Conservation (phyloP, 768 basidiomycete genomes). For the Porphyrellus cyaneotinctus region DNA sequence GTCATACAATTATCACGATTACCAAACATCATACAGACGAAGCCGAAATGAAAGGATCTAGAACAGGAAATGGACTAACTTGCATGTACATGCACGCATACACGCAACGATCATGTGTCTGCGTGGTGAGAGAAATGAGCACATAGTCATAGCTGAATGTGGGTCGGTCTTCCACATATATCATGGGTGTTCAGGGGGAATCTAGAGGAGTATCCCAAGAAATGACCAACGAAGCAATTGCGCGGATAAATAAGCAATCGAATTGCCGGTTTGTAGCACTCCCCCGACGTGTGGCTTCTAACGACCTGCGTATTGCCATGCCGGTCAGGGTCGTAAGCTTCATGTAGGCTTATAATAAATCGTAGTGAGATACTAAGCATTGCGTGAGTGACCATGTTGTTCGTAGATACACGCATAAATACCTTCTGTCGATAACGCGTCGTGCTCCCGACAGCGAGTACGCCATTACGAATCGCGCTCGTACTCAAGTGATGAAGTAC, state of each 20-base stretch:
- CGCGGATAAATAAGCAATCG: constrained; percentile 26
- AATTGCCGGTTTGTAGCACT: constrained; percentile 7
- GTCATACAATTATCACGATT: constrained; percentile 15
- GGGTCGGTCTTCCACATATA: constrained; percentile 19
- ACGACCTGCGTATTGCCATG: constrained; percentile 22
- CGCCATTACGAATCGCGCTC: constrained; percentile 91
- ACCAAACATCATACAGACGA: constrained; percentile 16
- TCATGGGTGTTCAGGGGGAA: constrained; percentile 19
- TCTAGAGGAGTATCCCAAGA: constrained; percentile 29
- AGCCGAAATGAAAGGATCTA: constrained; percentile 10
- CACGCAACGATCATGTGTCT: constrained; percentile 6
- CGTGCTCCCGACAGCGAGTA: constrained; percentile 88
- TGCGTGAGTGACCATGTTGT: constrained; percentile 13
- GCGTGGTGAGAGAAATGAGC: constrained; percentile 6
- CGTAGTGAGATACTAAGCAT: constrained; percentile 72
- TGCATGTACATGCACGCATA: constrained; percentile 8
- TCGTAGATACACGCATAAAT: constrained; percentile 8
- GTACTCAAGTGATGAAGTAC: constrained; percentile 94
- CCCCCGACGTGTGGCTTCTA: constrained; percentile 19
- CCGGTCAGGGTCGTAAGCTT: constrained; percentile 10
- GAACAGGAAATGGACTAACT: constrained; percentile 1
- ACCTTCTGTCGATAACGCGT: constrained; percentile 92
- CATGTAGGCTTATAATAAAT: constrained; percentile 76
- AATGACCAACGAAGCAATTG: constrained; percentile 23
- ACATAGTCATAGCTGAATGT: constrained; percentile 16